Evolutionary conservation across 2,329 filamentous ascomycete species (phyloP).

Genomic region (Aspergillus terreus): DNA sequence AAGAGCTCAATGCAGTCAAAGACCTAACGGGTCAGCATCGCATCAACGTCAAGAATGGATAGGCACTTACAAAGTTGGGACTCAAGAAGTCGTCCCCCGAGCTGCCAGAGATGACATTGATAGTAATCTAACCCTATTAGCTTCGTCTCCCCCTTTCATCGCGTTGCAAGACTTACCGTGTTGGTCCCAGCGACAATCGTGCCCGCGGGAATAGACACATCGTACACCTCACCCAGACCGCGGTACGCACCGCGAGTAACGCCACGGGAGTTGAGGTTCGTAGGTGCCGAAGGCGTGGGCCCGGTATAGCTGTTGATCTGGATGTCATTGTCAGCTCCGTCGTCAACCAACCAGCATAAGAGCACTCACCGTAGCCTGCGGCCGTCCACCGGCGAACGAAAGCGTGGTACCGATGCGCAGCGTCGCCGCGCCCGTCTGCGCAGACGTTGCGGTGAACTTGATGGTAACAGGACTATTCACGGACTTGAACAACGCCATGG

Average conservation of each 20-base stretch:
- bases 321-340: not conserved
- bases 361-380: conserved; percentile 41
- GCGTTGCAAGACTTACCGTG: conserved; percentile 35
- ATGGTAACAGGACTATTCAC: conserved; percentile 60
- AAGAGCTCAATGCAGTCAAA: conserved; percentile 31
- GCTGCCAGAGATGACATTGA: conserved; percentile 58
- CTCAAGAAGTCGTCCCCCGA: conserved; percentile 53
- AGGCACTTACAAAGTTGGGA: conserved; percentile 48
- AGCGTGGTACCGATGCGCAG: conserved; percentile 64
- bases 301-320: conserved; percentile 54
- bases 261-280: conserved; percentile 62
- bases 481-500: conserved; percentile 63
- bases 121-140: conserved; percentile 43
- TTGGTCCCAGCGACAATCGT: conserved; percentile 59
- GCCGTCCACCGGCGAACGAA: conserved; percentile 58
- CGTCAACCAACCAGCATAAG: not conserved
- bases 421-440: conserved; percentile 52
- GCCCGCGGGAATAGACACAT: conserved; percentile 57
- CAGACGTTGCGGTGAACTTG: conserved; percentile 53
- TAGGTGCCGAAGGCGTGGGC: conserved; percentile 51
- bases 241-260: conserved; percentile 64
- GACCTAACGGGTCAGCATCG: conserved; percentile 14
- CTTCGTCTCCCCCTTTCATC: not conserved
- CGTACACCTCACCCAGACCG: conserved; percentile 62
- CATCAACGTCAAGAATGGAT: not conserved